phyloP scores from a whole-genome alignment of 768 basidiomycete genomes.

The Lactifluus hygrophoroides region DNA sequence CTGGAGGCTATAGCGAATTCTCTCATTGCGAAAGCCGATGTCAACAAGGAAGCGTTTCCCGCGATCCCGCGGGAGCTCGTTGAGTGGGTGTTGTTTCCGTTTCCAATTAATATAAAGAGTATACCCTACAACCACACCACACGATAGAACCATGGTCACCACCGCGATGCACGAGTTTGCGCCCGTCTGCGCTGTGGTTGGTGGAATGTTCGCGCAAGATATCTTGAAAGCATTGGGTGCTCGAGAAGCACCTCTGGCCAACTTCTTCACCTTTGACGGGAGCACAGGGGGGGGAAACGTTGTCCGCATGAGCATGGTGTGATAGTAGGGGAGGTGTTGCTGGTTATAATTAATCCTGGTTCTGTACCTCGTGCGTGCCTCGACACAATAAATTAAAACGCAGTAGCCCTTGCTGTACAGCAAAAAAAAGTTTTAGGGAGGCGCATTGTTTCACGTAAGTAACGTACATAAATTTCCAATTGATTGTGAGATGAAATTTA shows the following conservation, averaged over 20 bases:
- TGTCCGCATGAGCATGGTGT: conserved; percentile 39
- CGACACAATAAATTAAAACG: neutral
- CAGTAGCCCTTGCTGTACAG: neutral
- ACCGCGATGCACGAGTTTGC: conserved; percentile 83
- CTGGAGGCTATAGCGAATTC: conserved; percentile 57
- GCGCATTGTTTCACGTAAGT: too few species aligned
- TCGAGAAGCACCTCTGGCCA: conserved; percentile 87
- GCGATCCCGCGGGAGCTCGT: conserved; percentile 50
- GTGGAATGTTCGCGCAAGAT: conserved; percentile 92
- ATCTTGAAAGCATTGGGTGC: conserved; percentile 85
- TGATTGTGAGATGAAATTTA: too few species aligned
- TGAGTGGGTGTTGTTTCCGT: conserved; percentile 39
- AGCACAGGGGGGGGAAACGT: conserved; percentile 69
- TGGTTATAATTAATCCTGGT: neutral
- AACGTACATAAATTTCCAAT: too few species aligned
- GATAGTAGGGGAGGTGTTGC: neutral
- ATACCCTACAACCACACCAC: neutral
- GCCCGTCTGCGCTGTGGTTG: conserved; percentile 89
- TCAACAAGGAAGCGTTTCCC: conserved; percentile 59
- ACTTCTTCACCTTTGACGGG: conserved; percentile 87
- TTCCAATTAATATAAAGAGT: neutral
- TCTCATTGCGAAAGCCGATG: conserved; percentile 50
- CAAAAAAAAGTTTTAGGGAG: neutral
- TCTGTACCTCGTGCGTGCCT: conserved; percentile 3
- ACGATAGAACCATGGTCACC: conserved; percentile 49